These are phyloP conservation scores for Lupinus albus DNA, from an alignment of 306 rosid species.

Conservation along the genomic window DNA sequence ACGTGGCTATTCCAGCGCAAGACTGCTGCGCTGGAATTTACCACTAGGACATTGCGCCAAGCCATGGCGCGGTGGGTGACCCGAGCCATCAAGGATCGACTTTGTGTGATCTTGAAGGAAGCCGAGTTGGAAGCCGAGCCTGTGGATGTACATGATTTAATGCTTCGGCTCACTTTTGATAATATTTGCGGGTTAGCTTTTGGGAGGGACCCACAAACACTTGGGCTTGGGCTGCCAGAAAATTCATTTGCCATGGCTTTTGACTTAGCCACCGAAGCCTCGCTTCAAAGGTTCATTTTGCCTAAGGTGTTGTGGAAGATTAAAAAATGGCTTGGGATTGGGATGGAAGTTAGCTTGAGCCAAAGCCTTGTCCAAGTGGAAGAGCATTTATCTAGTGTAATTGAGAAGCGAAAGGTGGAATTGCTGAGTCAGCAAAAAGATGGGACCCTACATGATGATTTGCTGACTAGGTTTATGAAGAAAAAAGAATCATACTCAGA, in stretches of 20 bases:
- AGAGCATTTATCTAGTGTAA: conserved; percentile 71
- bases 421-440: conserved; percentile 62
- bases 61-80: conserved; percentile 97
- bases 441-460: conserved; percentile 71
- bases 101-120: conserved; percentile 54
- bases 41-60: conserved; percentile 84
- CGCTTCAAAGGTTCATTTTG: conserved; percentile 78
- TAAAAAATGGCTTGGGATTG: conserved; percentile 86
- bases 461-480: conserved; percentile 84
- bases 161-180: conserved; percentile 86
- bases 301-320: conserved; percentile 77
- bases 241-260: conserved; percentile 75
- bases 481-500: conserved; percentile 77
- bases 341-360: conserved; percentile 86
- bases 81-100: conserved; percentile 81
- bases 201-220: conserved; percentile 75
- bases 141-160: conserved; percentile 71
- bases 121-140: conserved; percentile 57
- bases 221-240: conserved; percentile 58
- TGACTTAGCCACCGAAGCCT: conserved; percentile 83
- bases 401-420: conserved; percentile 79
- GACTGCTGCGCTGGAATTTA: conserved; percentile 89
- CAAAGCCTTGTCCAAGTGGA: conserved; percentile 71
- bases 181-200: conserved; percentile 93
- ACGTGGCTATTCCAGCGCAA: conserved; percentile 94